Base-by-base conservation (phyloP, 2,329 filamentous ascomycete species). In the Rosellinia necatrix region DNA sequence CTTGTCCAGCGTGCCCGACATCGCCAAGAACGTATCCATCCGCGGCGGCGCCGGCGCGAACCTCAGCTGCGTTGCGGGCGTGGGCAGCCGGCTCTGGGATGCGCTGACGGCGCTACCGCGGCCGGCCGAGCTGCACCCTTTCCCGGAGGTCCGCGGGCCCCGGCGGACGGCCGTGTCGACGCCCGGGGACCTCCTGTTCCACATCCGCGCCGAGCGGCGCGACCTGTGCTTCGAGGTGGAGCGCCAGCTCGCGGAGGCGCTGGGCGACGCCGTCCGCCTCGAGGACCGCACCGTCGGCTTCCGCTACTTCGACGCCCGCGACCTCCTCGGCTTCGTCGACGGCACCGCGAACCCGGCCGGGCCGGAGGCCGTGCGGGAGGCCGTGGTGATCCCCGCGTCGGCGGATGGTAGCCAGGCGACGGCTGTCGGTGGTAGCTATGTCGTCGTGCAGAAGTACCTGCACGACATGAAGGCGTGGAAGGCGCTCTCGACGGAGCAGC, bases 211-310 rank as follows among this genome's bases (percentile, higher is more conserved):
- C 0, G 81, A 84, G 44, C 75, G 82, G 1, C 74, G 80, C 12
- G 82, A 85, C 61, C 61, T 85, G 19, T 80, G 77, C 62, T 85
- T 85, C 58, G 82, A 85, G 63, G 81, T 85, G 51, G 82, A 85
- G 70, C 71, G 77, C 27, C 82, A 84, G 60, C 66, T 85, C 9
- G 69, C 84, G 64, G 74, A 78, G 12, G 60, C 66, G 2, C 73
- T 85, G 0, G 79, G 78, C 0, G 75, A 76, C 38, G 58, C 78
- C 0, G 77, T 84, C 9, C 66, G 63, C 0, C 73, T 83, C 1
- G 72, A 77, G 1, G 82, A 85, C 47, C 77, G 78, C 51, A 85
- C 82, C 0, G 70, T 75, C 1, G 82, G 82, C 0, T 85, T 85
- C 67, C 78, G 82, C 3, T 85, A 85, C 66, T 84, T 84, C 56